Evolutionary conservation across 495 filamentous ascomycete species (phyloP).

Genomic region (Podospora australis): DNA sequence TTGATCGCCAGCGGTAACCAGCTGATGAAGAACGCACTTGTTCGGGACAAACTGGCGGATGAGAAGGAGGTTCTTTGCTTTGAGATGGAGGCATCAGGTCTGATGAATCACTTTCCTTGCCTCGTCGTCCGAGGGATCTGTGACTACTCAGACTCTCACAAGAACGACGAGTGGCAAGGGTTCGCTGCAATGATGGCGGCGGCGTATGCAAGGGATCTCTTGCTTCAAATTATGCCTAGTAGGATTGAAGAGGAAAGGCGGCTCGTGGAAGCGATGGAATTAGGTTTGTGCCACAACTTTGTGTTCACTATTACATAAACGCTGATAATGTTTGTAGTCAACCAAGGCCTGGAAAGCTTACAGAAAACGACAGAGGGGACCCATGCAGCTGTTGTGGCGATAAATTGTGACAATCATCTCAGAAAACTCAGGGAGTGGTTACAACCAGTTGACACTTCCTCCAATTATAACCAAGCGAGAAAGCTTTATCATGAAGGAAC

Average conservation of each 20-base stretch:
- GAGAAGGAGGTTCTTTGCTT: constrained; percentile 16
- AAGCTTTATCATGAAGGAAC: neutral
- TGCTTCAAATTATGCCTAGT: neutral
- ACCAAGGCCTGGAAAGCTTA: neutral
- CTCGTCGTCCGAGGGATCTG: constrained; percentile 35
- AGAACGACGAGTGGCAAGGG: constrained; percentile 30
- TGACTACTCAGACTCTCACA: constrained; percentile 37
- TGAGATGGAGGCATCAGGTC: constrained; percentile 22
- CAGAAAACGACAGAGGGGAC: neutral
- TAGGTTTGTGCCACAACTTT: too few species aligned
- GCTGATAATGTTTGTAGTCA: too few species aligned
- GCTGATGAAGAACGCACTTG: constrained; percentile 19
- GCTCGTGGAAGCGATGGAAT: neutral
- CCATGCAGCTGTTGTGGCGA: neutral
- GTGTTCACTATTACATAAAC: too few species aligned
- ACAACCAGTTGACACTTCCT: neutral
- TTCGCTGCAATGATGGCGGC: constrained; percentile 21
- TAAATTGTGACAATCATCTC: neutral
- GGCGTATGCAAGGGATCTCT: neutral
- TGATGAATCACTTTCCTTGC: constrained; percentile 18
- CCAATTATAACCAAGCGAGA: neutral
- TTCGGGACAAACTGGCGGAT: constrained; percentile 3
- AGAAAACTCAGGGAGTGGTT: neutral
- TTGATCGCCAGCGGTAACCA: constrained; percentile 37
- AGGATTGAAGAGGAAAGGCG: neutral